Evolutionary conservation across 345 rosid species (phyloP).

Genomic region (Salix caprea): DNA sequence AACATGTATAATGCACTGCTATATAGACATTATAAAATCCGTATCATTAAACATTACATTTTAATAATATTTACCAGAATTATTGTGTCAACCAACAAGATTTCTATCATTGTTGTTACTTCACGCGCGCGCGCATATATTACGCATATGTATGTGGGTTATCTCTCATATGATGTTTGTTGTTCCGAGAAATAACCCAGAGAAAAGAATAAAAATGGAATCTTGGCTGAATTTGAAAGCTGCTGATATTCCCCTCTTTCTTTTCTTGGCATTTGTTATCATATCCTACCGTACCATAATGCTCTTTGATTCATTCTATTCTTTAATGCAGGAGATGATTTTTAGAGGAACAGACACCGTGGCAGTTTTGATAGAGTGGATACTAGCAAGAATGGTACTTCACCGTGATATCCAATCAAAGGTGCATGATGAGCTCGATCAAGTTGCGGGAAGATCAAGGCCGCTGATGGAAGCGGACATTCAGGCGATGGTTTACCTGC

Average conservation of each 20-base stretch:
- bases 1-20: no score
- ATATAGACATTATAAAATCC: not conserved
- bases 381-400: constrained; percentile 49
- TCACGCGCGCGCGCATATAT: no score
- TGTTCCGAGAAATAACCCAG: not conserved
- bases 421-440: constrained; percentile 44
- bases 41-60: not conserved
- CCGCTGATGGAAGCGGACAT: constrained; percentile 36
- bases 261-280: not conserved
- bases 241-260: not conserved
- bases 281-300: not conserved
- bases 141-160: not conserved
- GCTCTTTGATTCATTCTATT: not conserved
- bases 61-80: not conserved
- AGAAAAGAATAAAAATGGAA: not conserved
- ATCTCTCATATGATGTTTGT: not conserved
- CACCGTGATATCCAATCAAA: constrained; percentile 48
- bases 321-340: constrained; percentile 44
- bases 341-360: constrained; percentile 59
- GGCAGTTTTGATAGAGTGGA: constrained; percentile 54
- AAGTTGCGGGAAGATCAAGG: constrained; percentile 42
- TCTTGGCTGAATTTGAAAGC: not conserved
- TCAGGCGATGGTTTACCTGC: constrained; percentile 29
- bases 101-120: not conserved
- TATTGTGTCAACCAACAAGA: not conserved